Percentiles rank a stretch among this genome's conserved stretches.
These are phyloP conservation scores for Deuterostichococcus epilithicus DNA, from an alignment of 139 green algal species.

Conservation along the genomic window DNA sequence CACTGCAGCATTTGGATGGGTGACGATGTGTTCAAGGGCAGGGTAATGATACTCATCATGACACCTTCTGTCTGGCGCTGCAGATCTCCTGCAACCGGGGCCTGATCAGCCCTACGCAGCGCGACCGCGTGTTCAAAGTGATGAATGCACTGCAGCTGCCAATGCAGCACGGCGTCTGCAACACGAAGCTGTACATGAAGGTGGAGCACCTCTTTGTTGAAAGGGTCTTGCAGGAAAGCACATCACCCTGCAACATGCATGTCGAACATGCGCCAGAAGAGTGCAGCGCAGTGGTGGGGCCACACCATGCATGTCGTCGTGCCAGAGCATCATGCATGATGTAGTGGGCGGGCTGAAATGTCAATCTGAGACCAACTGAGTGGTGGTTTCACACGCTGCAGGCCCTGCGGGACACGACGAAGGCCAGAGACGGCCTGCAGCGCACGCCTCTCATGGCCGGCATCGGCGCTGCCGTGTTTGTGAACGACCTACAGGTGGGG, in stretches of 20 bases:
- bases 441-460: conserved; percentile 38
- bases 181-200: conserved; percentile 28
- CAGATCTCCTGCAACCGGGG: conserved; percentile 30
- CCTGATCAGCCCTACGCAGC: conserved; percentile 27
- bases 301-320: no score
- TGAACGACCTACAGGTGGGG: conserved; percentile 43
- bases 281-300: no score
- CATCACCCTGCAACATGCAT: no score
- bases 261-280: no score
- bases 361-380: background rate
- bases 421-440: conserved; percentile 36
- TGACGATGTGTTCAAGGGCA: background rate
- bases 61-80: background rate
- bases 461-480: conserved; percentile 36
- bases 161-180: conserved; percentile 37
- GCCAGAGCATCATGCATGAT: no score
- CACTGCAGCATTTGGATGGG: background rate
- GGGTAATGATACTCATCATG: no score
- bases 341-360: background rate
- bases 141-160: conserved; percentile 30
- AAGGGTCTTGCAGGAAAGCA: no score
- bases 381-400: conserved; percentile 5
- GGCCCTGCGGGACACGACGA: conserved; percentile 34
- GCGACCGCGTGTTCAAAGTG: conserved; percentile 20
- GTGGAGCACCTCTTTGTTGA: no score